Evolutionary conservation across 1,139 yeast species (phyloP).

Genomic region (Wickerhamomyces sp.): DNA sequence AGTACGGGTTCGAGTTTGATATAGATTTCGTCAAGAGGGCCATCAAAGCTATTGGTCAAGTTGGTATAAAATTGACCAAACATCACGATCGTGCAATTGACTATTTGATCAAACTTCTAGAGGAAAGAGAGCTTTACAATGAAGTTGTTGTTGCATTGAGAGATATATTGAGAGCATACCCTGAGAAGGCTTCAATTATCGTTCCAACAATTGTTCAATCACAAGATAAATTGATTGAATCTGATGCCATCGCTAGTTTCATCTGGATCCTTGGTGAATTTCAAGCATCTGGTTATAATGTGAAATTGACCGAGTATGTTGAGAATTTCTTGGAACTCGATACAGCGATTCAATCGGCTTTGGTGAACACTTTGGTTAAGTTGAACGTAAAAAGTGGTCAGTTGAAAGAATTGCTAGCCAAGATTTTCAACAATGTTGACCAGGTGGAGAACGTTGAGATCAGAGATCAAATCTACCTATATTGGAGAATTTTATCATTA

Average conservation of each 20-base stretch:
- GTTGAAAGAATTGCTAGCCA: slow-evolving; percentile 54
- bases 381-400: slow-evolving; percentile 39
- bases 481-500: slow-evolving; percentile 82
- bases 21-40: slow-evolving; percentile 82
- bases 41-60: slow-evolving; percentile 78
- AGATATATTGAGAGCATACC: slow-evolving; percentile 76
- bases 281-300: slow-evolving; percentile 52
- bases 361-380: slow-evolving; percentile 77
- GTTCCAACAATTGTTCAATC: slow-evolving; percentile 65
- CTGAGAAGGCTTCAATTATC: slow-evolving; percentile 59
- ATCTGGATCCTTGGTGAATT: slow-evolving; percentile 90
- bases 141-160: slow-evolving; percentile 75
- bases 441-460: slow-evolving; percentile 87
- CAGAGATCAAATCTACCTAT: slow-evolving; percentile 88
- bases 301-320: slow-evolving; percentile 44
- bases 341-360: slow-evolving; percentile 66
- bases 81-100: slow-evolving; percentile 67
- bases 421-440: slow-evolving; percentile 73
- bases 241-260: slow-evolving; percentile 69
- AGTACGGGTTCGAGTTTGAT: slow-evolving; percentile 92
- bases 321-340: slow-evolving; percentile 68
- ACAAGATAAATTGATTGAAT: slow-evolving; percentile 52
- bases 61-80: slow-evolving; percentile 73
- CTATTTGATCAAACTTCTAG: slow-evolving; percentile 66
- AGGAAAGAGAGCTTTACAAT: slow-evolving; percentile 74